Evolutionary conservation across 2,329 filamentous ascomycete species (phyloP), one percentile per base, ranked within the genome.

Genomic region (Xylariaceae sp.): DNA sequence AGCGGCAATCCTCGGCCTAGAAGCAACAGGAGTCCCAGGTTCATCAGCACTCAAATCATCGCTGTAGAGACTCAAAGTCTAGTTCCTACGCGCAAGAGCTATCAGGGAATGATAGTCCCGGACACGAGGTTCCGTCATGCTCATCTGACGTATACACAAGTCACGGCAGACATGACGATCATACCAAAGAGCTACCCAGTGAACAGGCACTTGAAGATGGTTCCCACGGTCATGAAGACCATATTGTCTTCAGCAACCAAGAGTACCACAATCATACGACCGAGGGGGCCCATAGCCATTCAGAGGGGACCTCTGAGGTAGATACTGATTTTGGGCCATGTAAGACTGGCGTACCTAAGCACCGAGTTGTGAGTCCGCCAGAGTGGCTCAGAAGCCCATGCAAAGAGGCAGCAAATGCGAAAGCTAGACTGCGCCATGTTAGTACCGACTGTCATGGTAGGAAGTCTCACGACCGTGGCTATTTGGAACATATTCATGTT

Each of bases 381-480:
- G 36, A 46, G 35, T 62, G 59, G 57, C 35, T 61, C n/a, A 59
- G 44, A 34, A 43, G 43, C 19, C 61, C 57, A 16, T 46, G 44
- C 18, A 52, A 56, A 46, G 39, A 46, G 49, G 45, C 50, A 41
- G 51, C 50, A 15, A 39, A 54, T 38, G 54, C 53, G 32, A 51
- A 32, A 18, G 47, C 38, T 41, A 48, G 45, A 35, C 44, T 60
- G 13, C 52, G 47, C 4, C 55, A 54, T 38, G 42, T 61, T 22
- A 29, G 51, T 2, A 44, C 45, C 2, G 47, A 38, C 11, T 49
- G 33, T 19, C 45, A 50, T 11, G 34, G 45, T 22, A 16, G 42
- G 30, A 16, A 19, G 42, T 37, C 35, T 16, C 47, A 48, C 19
- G 17, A 35, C 11, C 40, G 42, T 41, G 34, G 33, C 12, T 34